Base-by-base conservation (phyloP, 2,329 filamentous ascomycete genomes). In the Lojkania enalia region DNA sequence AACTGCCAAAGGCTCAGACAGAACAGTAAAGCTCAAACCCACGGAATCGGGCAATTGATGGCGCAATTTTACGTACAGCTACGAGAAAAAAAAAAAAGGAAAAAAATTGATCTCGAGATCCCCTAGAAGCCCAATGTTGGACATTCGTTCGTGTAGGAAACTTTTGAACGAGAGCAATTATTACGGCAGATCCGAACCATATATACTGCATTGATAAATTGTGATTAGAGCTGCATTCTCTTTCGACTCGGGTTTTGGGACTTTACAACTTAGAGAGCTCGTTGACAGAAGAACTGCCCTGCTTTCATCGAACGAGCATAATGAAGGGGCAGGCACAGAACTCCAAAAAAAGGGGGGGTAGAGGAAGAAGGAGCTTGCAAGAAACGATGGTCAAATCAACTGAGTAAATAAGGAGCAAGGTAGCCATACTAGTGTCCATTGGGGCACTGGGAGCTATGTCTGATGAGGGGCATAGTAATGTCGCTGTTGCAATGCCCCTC, bases 201-300 rank as follows among this genome's bases (percentile, higher is more conserved):
- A 67, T 18, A 67, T 68, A 13, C 60, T 61, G 36, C 57, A 57
- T 60, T 57, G 66, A 29, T 61, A 58, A 15, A 66, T 55, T 1
- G 52, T 51, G n/a, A 68, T 36, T 6, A 66, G 46, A 9, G 55
- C 61, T 52, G 64, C 54, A 21, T 62, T 44, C 0, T 51, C 49
- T 14, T 56, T 55, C 3, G 58, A 52, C 12, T 54, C 38, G 5
- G 61, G 60, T 15, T 49, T 38, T 2, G 55, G 46, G 6, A 64
- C 49, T 6, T 66, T 55, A 48, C 46, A 11, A 66, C 52, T 12
- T 63, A 57, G 15, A 69, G 53, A 37, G 64, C 60, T 1, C 48
- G 35, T 14, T 48, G 37, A 15, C 51, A 62, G 31, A 55, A 65
- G 43, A 58, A 67, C 19, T 61, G 56, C 35, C 61, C 64, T 36